Evolutionary conservation across 2,329 filamentous ascomycete genomes (phyloP).

Genomic region (Colletotrichum plurivorum): DNA sequence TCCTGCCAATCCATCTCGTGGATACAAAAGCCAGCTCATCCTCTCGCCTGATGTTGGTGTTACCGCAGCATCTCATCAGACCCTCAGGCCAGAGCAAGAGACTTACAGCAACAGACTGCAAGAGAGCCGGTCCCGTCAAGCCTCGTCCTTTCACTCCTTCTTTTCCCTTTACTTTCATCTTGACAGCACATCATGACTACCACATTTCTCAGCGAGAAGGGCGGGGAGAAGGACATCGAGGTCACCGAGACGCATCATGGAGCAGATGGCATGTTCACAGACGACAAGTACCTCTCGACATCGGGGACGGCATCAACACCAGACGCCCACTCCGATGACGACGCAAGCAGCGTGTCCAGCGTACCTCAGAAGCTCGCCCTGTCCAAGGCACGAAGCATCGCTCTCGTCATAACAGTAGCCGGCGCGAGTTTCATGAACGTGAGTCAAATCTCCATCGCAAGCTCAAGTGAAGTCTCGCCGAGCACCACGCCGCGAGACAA

Average conservation of each 20-base stretch:
- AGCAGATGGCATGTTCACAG: conserved; percentile 8
- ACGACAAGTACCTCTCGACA: conserved; percentile 15
- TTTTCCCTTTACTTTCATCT: background rate
- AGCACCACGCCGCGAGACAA: background rate
- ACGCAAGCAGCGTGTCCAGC: conserved; percentile 33
- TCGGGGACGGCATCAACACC: background rate
- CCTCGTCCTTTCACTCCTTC: background rate
- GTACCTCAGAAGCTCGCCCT: conserved; percentile 49
- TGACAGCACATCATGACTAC: conserved; percentile 20
- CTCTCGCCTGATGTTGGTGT: conserved; percentile 1
- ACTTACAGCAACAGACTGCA: background rate
- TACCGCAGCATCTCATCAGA: background rate
- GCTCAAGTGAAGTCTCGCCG: background rate
- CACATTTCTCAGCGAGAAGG: conserved; percentile 7
- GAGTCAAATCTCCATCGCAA: conserved; percentile 34
- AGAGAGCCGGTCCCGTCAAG: no score
- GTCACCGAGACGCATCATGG: conserved; percentile 20
- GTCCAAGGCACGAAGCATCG: conserved; percentile 67
- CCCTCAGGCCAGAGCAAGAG: conserved; percentile 5
- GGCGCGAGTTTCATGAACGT: conserved; percentile 71
- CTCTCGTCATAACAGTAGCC: conserved; percentile 67
- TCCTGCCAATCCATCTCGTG: background rate
- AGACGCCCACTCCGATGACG: conserved; percentile 39
- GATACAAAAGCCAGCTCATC: conserved; percentile 22
- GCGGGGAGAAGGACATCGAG: conserved; percentile 29